A percentile compares a stretch with the other conserved stretches of the same genome.
Evolutionary conservation across 805 yeast species (phyloP).

Genomic region (Myxozyma vanderwaltii): DNA sequence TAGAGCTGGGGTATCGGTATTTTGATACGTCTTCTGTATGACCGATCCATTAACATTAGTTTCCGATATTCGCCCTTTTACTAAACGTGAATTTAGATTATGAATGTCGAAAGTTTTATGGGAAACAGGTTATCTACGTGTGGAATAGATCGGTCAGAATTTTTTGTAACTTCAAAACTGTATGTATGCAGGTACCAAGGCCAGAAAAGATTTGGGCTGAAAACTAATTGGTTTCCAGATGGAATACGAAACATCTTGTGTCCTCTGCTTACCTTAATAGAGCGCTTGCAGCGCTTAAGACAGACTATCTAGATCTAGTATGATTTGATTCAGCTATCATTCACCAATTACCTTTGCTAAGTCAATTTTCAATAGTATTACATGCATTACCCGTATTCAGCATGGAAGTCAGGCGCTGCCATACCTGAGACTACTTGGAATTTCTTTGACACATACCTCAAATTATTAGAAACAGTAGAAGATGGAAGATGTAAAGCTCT

Average conservation of each 20-base stretch:
- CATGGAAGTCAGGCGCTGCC: conserved; percentile 42
- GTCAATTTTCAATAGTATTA: conserved; percentile 8
- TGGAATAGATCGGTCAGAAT: conserved; percentile 53
- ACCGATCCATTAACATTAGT: background rate
- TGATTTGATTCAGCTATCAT: conserved; percentile 35
- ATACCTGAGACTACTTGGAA: conserved; percentile 42
- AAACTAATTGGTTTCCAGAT: background rate
- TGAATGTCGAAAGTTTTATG: conserved; percentile 66
- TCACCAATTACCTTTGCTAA: conserved; percentile 47
- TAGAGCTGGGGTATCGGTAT: conserved; percentile 67
- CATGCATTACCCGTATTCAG: background rate
- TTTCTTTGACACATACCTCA: conserved; percentile 61
- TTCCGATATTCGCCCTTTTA: background rate
- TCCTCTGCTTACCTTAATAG: conserved; percentile 36
- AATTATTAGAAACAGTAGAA: conserved; percentile 59
- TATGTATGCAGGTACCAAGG: conserved; percentile 35
- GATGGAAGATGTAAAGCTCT: conserved; percentile 55
- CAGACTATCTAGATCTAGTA: conserved; percentile 72
- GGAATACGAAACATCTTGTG: background rate
- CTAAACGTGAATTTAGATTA: conserved; percentile 41
- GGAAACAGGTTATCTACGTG: conserved; percentile 46
- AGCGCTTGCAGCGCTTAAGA: conserved; percentile 62
- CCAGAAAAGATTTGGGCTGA: background rate
- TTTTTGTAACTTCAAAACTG: conserved; percentile 50
- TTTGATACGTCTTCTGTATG: conserved; percentile 65